Conservation (phyloP, 1,284 basidiomycete species). For the Coniophora puteana region DNA sequence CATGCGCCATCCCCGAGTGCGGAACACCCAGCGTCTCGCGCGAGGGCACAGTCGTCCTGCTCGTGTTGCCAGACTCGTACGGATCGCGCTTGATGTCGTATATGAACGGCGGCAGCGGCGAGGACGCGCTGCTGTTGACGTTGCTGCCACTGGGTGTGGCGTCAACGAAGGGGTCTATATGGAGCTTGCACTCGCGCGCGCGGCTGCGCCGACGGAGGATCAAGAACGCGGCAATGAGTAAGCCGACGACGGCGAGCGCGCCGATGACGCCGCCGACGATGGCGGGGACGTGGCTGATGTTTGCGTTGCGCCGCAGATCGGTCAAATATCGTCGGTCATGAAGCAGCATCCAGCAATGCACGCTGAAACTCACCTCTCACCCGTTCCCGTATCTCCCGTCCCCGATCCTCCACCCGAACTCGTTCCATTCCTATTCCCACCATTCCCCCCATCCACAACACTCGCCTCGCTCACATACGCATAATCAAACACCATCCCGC, state of each 20-base stretch:
- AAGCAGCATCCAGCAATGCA: not conserved
- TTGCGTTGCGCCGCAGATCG: not conserved
- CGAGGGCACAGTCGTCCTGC: too few species aligned
- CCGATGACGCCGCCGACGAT: slow-evolving; percentile 12
- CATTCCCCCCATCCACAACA: too few species aligned
- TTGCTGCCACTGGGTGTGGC: too few species aligned
- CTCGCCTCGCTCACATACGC: slow-evolving; percentile 20
- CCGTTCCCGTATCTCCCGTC: not conserved
- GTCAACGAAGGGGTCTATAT: too few species aligned
- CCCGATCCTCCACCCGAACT: slow-evolving; percentile 1
- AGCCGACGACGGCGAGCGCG: slow-evolving; percentile 4
- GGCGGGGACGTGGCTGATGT: slow-evolving; percentile 5
- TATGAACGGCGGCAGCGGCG: too few species aligned
- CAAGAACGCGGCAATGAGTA: slow-evolving; percentile 7
- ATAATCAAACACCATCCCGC: slow-evolving; percentile 26
- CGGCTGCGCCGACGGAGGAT: slow-evolving; percentile 4
- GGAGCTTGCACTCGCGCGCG: too few species aligned
- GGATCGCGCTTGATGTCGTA: too few species aligned
- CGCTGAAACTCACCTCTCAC: not conserved
- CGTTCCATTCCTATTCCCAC: not conserved
- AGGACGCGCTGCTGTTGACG: too few species aligned
- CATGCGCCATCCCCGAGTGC: too few species aligned
- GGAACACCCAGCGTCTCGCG: too few species aligned
- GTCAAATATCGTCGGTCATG: not conserved
- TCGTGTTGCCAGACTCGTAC: too few species aligned